A percentile compares a stretch with the other conserved stretches of the same genome.
phyloP scores from a whole-genome alignment of 805 yeast genomes.

The Saturnispora silvae region DNA sequence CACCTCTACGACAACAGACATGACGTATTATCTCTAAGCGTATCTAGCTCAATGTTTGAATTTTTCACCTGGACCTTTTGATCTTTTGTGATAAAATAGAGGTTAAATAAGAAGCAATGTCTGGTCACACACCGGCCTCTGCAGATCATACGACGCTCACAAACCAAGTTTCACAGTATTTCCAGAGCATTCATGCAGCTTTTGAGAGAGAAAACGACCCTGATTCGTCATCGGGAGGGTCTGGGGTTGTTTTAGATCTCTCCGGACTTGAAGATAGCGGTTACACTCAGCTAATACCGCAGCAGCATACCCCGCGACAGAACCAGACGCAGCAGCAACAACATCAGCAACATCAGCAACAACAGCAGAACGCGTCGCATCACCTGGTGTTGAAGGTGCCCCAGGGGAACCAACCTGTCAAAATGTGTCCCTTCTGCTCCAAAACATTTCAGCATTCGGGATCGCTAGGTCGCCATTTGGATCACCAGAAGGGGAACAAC shows the following conservation, averaged over 20 bases:
- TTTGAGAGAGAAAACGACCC: constrained; percentile 11
- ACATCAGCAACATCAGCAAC: too few relatives aligned
- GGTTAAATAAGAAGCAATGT: too few relatives aligned
- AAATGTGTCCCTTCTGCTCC: constrained; percentile 39
- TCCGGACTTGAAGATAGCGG: constrained; percentile 1
- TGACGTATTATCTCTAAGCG: too few relatives aligned
- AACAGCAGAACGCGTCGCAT: too few relatives aligned
- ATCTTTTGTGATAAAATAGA: too few relatives aligned
- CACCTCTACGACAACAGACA: constrained; percentile 15
- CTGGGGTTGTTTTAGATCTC: constrained; percentile 18
- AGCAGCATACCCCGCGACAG: not conserved
- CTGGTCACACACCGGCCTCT: constrained; percentile 4
- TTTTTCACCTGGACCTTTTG: too few relatives aligned
- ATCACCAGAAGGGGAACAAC: constrained; percentile 41
- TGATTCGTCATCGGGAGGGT: too few relatives aligned
- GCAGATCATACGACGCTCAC: constrained; percentile 21
- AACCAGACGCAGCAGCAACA: not conserved
- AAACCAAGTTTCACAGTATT: constrained; percentile 22
- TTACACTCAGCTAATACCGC: constrained; percentile 1
- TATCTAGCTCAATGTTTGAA: too few relatives aligned
- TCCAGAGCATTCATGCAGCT: constrained; percentile 16
- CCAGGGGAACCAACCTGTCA: not conserved
- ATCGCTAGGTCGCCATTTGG: constrained; percentile 50
- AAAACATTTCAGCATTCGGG: constrained; percentile 46
- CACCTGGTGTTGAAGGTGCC: constrained; percentile 1